Evolutionary conservation across 306 rosid species (phyloP).

Genomic region (Vicia faba): DNA sequence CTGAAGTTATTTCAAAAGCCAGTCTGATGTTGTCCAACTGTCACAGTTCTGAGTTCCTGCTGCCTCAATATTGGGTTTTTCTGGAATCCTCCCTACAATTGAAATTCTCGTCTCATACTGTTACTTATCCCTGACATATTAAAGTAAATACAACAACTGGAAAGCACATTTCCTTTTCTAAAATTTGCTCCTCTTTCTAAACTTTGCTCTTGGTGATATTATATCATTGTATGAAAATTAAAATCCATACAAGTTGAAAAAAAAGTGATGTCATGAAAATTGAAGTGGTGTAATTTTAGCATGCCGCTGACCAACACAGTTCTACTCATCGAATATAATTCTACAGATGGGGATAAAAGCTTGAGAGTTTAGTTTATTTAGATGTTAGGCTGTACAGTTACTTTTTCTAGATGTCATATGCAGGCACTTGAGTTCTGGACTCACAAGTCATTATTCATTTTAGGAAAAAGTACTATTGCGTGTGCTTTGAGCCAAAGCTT

Average conservation of each 20-base stretch:
- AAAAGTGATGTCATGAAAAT: background rate
- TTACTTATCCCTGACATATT: background rate
- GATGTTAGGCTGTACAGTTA: slow-evolving; percentile 21
- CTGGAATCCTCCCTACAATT: background rate
- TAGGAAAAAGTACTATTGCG: slow-evolving; percentile 96
- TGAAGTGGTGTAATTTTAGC: slow-evolving; percentile 23
- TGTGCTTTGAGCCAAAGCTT: slow-evolving; percentile 84
- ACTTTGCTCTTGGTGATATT: slow-evolving; percentile 20
- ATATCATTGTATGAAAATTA: slow-evolving; percentile 16
- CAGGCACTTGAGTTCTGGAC: background rate
- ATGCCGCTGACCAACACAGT: slow-evolving; percentile 30
- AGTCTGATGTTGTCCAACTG: background rate
- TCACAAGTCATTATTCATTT: slow-evolving; percentile 33
- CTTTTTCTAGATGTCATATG: slow-evolving; percentile 8
- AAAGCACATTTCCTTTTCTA: slow-evolving; percentile 1
- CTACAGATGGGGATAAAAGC: slow-evolving; percentile 28
- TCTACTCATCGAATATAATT: slow-evolving; percentile 9
- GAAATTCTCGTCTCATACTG: background rate
- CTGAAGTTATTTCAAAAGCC: background rate
- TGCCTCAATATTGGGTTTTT: background rate
- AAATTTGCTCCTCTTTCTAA: slow-evolving; percentile 9
- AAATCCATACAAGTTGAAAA: slow-evolving; percentile 11
- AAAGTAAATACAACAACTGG: slow-evolving; percentile 11
- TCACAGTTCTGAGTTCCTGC: background rate
- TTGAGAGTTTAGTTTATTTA: slow-evolving; percentile 20